Evolutionary conservation across 2,329 filamentous ascomycete genomes (phyloP), one percentile per base, ranked within the genome.

Genomic region (Purpureocillium takamizusanense): DNA sequence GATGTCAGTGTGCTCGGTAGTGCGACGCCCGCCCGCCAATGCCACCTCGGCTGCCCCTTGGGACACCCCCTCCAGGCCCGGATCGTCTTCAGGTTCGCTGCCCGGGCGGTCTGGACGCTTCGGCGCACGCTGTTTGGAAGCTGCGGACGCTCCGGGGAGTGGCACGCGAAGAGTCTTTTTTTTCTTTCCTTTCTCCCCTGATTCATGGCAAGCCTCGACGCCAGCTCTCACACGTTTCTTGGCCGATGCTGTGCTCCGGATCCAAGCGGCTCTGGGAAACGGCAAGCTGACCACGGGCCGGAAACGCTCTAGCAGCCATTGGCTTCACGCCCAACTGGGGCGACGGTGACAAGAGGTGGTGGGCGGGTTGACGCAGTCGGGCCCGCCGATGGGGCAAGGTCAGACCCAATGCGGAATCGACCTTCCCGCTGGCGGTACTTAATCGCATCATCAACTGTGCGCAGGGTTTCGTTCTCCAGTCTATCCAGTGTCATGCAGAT

Each of bases 1-100:
- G 40, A 44, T 44, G 42, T 44, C 42, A 44, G 39, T 39, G 36
- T 37, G 33, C 42, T 28, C 34, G 29, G 21, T 42, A 32, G 40
- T 39, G 31, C 33, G 39, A 37, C 39, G 42, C 35, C 36, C 30
- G 42, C 36, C 25, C 34, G 15, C 34, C 34, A 35, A 35, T 35
- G 17, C 34, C 15, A 17, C 34, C 23, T 29, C 34, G 17, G 17
- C 15, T 35, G 15, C 34, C 34, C 34, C 34, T 29, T 29, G 34
- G 23, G 10, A 10, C 21, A 5, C 5, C 21, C 21, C 21, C 21
- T 25, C 21, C 21, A 25, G 5, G 21, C 21, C 21, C 21, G 10
- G 21, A 10, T 10, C 6, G 6, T 25, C 21, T 10, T 25, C 21
- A 25, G 21, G 21, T 25, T 25, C 10, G 21, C 21, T 10, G 21